phyloP scores from a whole-genome alignment of 2,329 filamentous ascomycete species.

The Alternaria longipes region DNA sequence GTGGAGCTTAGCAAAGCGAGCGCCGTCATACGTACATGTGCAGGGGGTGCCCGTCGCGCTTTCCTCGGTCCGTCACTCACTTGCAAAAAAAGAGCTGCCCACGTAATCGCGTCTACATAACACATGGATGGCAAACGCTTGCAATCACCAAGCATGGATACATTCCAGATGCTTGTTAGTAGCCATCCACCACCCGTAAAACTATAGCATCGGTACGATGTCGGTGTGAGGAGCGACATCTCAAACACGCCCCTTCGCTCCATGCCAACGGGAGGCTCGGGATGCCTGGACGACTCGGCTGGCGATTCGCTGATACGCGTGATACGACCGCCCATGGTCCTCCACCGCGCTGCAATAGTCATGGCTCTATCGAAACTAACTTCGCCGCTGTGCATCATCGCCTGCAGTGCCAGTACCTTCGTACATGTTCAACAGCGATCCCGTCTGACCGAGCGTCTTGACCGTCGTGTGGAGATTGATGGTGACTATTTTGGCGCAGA shows the following conservation, averaged over 20 bases:
- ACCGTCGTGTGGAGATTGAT: slow-evolving; percentile 38
- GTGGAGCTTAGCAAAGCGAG: slow-evolving; percentile 20
- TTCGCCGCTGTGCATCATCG: slow-evolving; percentile 19
- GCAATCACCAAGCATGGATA: slow-evolving; percentile 9
- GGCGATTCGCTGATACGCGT: slow-evolving; percentile 16
- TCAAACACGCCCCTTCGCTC: slow-evolving; percentile 26
- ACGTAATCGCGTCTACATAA: slow-evolving; percentile 27
- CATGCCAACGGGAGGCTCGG: slow-evolving; percentile 21
- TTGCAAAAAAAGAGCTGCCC: slow-evolving; percentile 17
- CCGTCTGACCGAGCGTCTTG: slow-evolving; percentile 32
- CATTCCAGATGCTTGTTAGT: slow-evolving; percentile 21
- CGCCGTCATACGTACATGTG: slow-evolving; percentile 20
- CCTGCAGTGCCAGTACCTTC: slow-evolving; percentile 20
- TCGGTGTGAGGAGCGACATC: slow-evolving; percentile 21
- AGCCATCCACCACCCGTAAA: slow-evolving; percentile 14
- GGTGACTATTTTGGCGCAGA: slow-evolving; percentile 36
- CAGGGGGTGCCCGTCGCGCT: slow-evolving; percentile 19
- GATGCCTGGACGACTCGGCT: slow-evolving; percentile 13
- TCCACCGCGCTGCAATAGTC: slow-evolving; percentile 19
- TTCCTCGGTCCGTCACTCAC: slow-evolving; percentile 11
- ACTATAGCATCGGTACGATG: slow-evolving; percentile 17
- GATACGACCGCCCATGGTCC: slow-evolving; percentile 12
- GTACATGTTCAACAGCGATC: slow-evolving; percentile 8
- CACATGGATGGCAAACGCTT: slow-evolving; percentile 13
- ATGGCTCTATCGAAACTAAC: slow-evolving; percentile 24